Base-by-base conservation (phyloP, 768 basidiomycete genomes). In the Pisolithus sp. region DNA sequence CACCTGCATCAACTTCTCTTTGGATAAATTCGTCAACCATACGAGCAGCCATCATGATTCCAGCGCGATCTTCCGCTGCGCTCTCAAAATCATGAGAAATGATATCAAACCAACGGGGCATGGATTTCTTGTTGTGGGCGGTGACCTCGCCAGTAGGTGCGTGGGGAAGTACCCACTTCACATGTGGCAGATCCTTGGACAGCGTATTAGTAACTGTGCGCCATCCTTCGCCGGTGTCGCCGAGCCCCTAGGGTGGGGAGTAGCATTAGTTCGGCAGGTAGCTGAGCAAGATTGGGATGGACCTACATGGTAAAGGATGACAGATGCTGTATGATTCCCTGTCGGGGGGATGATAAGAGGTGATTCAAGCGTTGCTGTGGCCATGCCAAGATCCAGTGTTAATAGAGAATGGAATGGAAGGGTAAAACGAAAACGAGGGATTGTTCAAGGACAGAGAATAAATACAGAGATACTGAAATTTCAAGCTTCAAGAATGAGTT, bases 21-120 rank as follows among this genome's bases (percentile, higher is more conserved):
- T 79, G 73, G 61, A 98, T 83, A 57, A 94, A 71, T 52, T 77
- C 69, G 59, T 83, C 83, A 59, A 95, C 73, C 24, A 75, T 66
- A 26, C 73, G 69, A 7, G 80, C 77, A 30, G 86, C 82, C 28
- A 78, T 64, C 30, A 86, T 73, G 80, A 96, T 87, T 17, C 62
- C 67, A 9, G 56, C 51, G 46, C 59, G 52, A 64, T 96, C 94
- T 67, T 95, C 92, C 3, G 63, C 62, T 44, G 71, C 67, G 52
- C 77, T 69, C 13, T 12, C 48, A 59, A 83, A 76, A 47, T 78
- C 78, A 64, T 89, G 86, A 15, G 79, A 77, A 40, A 70, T 70
- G 38, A 93, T 78, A 65, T 94, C 89, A 67, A 89, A 93, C 88
- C 89, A 91, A 31, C 82, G 78, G n/a, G 85, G 81, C 86, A 91